Evolutionary conservation across 257 asterid species (phyloP).

Genomic region (Phtheirospermum japonicum): DNA sequence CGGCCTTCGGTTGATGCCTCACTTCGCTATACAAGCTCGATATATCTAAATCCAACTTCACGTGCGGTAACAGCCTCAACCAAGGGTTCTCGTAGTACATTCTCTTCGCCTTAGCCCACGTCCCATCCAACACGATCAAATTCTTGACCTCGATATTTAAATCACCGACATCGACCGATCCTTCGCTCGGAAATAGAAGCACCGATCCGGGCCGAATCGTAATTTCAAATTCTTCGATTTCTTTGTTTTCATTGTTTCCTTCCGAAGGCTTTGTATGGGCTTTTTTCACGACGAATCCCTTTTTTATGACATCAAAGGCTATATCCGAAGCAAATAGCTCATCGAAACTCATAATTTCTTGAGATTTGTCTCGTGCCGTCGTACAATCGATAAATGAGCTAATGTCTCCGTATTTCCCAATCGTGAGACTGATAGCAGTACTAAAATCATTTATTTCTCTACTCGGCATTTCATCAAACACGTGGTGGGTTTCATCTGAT

Average conservation of each 20-base stretch:
- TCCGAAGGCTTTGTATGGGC: slow-evolving; percentile 33
- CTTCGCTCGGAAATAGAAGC: slow-evolving; percentile 73
- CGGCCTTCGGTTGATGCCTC: slow-evolving; percentile 82
- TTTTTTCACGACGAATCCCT: slow-evolving; percentile 62
- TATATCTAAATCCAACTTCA: slow-evolving; percentile 48
- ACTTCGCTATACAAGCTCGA: slow-evolving; percentile 81
- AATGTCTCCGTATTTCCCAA: slow-evolving; percentile 51
- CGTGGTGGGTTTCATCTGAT: slow-evolving; percentile 30
- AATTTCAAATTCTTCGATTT: slow-evolving; percentile 55
- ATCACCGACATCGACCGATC: slow-evolving; percentile 41
- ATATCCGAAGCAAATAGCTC: slow-evolving; percentile 30
- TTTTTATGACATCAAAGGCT: slow-evolving; percentile 32
- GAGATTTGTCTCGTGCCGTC: slow-evolving; percentile 15
- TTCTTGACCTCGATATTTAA: slow-evolving; percentile 59
- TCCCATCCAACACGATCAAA: slow-evolving; percentile 80
- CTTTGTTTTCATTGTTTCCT: slow-evolving; percentile 35
- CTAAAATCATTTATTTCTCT: slow-evolving; percentile 19
- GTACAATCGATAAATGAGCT: slow-evolving; percentile 24
- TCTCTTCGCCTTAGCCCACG: slow-evolving; percentile 92
- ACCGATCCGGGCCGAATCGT: slow-evolving; percentile 63
- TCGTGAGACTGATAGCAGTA: slow-evolving; percentile 31
- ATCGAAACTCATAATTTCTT: slow-evolving; percentile 32
- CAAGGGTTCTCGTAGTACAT: slow-evolving; percentile 91
- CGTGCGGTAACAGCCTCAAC: slow-evolving; percentile 79
- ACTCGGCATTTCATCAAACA: slow-evolving; percentile 38